Evolutionary conservation across 257 asterid species (phyloP).

Genomic region (Fraxinus anomala): DNA sequence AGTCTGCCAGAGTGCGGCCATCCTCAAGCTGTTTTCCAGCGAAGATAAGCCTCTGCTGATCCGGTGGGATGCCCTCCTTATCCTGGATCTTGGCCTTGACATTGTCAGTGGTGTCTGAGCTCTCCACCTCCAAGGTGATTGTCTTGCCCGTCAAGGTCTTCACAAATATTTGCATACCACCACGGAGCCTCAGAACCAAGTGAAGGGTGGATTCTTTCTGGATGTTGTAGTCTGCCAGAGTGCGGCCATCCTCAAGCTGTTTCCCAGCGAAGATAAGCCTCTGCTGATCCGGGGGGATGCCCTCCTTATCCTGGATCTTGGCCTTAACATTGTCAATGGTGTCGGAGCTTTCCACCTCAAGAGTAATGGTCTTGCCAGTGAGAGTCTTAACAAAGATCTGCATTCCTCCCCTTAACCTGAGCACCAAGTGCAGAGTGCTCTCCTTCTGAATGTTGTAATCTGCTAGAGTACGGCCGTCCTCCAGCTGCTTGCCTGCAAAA

Average conservation of each 20-base stretch:
- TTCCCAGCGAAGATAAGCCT: conserved; percentile 67
- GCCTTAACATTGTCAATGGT: conserved; percentile 55
- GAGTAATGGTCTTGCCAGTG: conserved; percentile 53
- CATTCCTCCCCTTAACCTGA: conserved; percentile 33
- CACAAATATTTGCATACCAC: conserved; percentile 54
- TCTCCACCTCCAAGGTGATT: conserved; percentile 55
- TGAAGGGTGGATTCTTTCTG: conserved; percentile 74
- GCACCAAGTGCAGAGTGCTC: conserved; percentile 33
- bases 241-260: conserved; percentile 72
- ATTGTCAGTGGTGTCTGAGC: conserved; percentile 50
- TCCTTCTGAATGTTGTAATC: conserved; percentile 42
- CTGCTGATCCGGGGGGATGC: conserved; percentile 83
- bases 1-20: conserved; percentile 66
- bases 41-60: conserved; percentile 73
- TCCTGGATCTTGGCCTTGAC: conserved; percentile 55
- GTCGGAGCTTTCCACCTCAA: conserved; percentile 54
- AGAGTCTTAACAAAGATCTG: conserved; percentile 50
- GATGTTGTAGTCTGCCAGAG: conserved; percentile 66
- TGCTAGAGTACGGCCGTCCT: conserved; percentile 35
- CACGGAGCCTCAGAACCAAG: conserved; percentile 62
- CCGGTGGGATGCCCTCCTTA: conserved; percentile 80
- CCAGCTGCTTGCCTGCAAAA: conserved; percentile 37
- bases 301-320: conserved; percentile 66
- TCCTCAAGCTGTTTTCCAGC: conserved; percentile 76
- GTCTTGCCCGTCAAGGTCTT: conserved; percentile 56